Percentiles rank a stretch among this genome's conserved stretches.
phyloP scores from a whole-genome alignment of 768 basidiomycete genomes.

The Brasilioporus rufonigricans region DNA sequence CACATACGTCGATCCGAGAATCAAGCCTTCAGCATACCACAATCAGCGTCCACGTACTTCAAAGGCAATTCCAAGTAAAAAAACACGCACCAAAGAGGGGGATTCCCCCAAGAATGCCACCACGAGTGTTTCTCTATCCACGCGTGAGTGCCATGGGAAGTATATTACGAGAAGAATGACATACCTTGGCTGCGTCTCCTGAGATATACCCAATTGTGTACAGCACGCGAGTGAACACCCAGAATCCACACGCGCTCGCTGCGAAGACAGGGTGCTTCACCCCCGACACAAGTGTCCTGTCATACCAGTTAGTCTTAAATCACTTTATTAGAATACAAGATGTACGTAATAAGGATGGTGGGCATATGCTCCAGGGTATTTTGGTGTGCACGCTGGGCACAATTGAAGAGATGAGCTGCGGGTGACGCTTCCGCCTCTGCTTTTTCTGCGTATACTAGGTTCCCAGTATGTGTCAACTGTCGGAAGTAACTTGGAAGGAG shows the following conservation, averaged over 20 bases:
- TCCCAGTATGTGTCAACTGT: not conserved
- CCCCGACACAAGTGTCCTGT: conserved; percentile 36
- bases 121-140: conserved; percentile 13
- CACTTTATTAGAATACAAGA: no score
- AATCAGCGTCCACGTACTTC: no score
- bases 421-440: conserved; percentile 27
- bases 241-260: conserved; percentile 34
- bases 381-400: conserved; percentile 35
- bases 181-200: conserved; percentile 40
- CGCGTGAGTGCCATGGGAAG: not conserved
- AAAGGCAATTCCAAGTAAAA: not conserved
- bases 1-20: conserved; percentile 14
- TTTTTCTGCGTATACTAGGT: conserved; percentile 36
- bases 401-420: conserved; percentile 33
- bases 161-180: not conserved
- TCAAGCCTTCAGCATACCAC: conserved; percentile 8
- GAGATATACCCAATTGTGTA: conserved; percentile 43
- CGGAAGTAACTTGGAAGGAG: no score
- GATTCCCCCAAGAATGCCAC: conserved; percentile 12
- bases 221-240: conserved; percentile 37
- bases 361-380: conserved; percentile 44
- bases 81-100: conserved; percentile 13
- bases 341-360: conserved; percentile 12
- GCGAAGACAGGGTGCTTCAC: conserved; percentile 36
- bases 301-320: no score